phyloP scores from a whole-genome alignment of 2,329 filamentous ascomycete genomes.

The Trichoderma koningii region DNA sequence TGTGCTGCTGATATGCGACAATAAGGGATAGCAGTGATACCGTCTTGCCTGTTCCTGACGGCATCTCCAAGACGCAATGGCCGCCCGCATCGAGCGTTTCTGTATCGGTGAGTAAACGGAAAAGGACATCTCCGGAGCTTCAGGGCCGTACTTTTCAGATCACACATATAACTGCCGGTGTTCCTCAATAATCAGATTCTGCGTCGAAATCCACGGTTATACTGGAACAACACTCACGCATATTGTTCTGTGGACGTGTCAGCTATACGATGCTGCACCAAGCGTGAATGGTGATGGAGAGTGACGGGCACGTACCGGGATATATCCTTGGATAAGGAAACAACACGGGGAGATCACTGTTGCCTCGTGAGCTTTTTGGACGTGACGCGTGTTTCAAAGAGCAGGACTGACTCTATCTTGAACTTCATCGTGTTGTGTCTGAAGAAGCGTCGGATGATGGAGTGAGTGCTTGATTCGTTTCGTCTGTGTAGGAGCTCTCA shows the following conservation, averaged over 20 bases:
- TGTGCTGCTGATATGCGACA: slow-evolving; percentile 92
- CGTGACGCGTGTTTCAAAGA: neutral
- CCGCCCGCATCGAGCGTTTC: slow-evolving; percentile 88
- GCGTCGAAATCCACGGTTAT: neutral
- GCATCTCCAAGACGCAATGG: slow-evolving; percentile 98
- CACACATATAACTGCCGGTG: slow-evolving; percentile 56
- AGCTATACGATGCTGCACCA: neutral
- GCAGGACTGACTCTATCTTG: slow-evolving; percentile 25
- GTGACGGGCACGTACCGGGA: slow-evolving; percentile 46
- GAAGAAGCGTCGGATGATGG: neutral
- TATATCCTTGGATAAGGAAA: slow-evolving; percentile 63
- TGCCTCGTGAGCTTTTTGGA: slow-evolving; percentile 13
- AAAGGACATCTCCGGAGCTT: neutral
- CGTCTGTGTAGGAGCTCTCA: slow-evolving; percentile 4
- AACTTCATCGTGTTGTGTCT: slow-evolving; percentile 22
- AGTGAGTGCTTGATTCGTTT: neutral
- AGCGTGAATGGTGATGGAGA: neutral
- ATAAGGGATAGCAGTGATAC: slow-evolving; percentile 94
- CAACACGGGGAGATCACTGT: slow-evolving; percentile 57
- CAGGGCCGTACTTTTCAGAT: slow-evolving; percentile 52
- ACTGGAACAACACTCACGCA: slow-evolving; percentile 45
- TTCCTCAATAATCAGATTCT: neutral
- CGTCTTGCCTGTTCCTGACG: slow-evolving; percentile 96
- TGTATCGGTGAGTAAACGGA: slow-evolving; percentile 32
- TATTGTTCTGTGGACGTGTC: slow-evolving; percentile 51